These are phyloP conservation scores for Ceratobasidium sp. DNA, from an alignment of 1,284 basidiomycete genomes.

Conservation along the genomic window DNA sequence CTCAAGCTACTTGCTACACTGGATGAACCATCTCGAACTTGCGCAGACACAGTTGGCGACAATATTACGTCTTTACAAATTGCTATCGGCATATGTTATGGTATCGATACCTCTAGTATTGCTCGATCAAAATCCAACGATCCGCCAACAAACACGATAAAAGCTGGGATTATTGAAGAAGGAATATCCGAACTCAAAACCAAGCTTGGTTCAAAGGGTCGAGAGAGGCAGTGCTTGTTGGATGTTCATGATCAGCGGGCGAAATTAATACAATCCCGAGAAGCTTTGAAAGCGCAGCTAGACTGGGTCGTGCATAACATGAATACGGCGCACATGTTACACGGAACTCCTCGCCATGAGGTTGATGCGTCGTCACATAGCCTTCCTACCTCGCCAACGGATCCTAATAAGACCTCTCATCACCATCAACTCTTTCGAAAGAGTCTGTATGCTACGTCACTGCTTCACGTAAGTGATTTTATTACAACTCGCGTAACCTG, in stretches of 20 bases:
- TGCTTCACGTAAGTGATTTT: slow-evolving; percentile 29
- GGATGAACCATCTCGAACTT: slow-evolving; percentile 26
- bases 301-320: slow-evolving; percentile 34
- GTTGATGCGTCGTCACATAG: neutral
- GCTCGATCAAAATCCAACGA: neutral
- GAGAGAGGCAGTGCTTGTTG: slow-evolving; percentile 17
- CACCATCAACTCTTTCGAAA: slow-evolving; percentile 44
- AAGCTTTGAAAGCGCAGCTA: slow-evolving; percentile 10
- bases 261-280: slow-evolving; percentile 11
- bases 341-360: neutral
- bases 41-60: slow-evolving; percentile 27
- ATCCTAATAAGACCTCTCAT: slow-evolving; percentile 12
- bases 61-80: slow-evolving; percentile 30
- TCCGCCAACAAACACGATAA: neutral
- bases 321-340: slow-evolving; percentile 41
- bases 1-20: slow-evolving; percentile 27
- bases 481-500: neutral
- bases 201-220: slow-evolving; percentile 4
- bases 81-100: slow-evolving; percentile 36
- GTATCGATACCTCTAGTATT: slow-evolving; percentile 15
- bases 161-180: neutral
- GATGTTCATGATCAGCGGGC: slow-evolving; percentile 16
- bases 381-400: neutral
- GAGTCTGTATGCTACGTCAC: slow-evolving; percentile 42
- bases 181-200: neutral